Conservation (phyloP, 345 rosid genomes). For the Aethionema arabicum region DNA sequence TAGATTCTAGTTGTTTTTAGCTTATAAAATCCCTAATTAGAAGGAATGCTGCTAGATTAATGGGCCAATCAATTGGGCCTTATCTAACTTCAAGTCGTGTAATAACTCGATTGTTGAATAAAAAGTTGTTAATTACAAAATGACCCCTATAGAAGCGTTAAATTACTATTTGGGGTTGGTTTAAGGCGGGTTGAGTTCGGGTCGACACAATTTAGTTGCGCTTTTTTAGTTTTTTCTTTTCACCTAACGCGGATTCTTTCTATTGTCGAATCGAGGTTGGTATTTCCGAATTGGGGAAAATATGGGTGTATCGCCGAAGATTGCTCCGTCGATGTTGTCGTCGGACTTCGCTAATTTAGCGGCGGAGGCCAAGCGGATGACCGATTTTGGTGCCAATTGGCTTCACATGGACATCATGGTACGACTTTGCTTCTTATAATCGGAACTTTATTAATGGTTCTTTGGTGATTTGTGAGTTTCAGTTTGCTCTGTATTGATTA, state of each 20-base stretch:
- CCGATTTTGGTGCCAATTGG: constrained; percentile 59
- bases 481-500: too few species aligned
- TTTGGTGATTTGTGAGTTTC: too few species aligned
- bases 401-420: constrained; percentile 24
- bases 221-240: not conserved
- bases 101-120: too few species aligned
- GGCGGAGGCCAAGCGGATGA: constrained; percentile 82
- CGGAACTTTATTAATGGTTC: too few species aligned
- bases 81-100: too few species aligned
- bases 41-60: too few species aligned
- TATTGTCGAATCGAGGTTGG: not conserved
- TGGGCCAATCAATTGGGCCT: too few species aligned
- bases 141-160: too few species aligned
- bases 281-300: constrained; percentile 11
- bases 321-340: constrained; percentile 95
- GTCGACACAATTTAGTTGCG: not conserved
- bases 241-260: constrained; percentile 16
- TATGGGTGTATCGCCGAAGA: constrained; percentile 66
- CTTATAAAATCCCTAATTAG: too few species aligned
- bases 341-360: constrained; percentile 90
- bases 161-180: not conserved
- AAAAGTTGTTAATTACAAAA: too few species aligned
- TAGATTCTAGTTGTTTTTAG: too few species aligned
- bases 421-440: too few species aligned
- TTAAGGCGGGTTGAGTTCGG: constrained; percentile 6